Evolutionary conservation across 305 asterid genomes (phyloP).

Genomic region (Plantago coronopus): DNA sequence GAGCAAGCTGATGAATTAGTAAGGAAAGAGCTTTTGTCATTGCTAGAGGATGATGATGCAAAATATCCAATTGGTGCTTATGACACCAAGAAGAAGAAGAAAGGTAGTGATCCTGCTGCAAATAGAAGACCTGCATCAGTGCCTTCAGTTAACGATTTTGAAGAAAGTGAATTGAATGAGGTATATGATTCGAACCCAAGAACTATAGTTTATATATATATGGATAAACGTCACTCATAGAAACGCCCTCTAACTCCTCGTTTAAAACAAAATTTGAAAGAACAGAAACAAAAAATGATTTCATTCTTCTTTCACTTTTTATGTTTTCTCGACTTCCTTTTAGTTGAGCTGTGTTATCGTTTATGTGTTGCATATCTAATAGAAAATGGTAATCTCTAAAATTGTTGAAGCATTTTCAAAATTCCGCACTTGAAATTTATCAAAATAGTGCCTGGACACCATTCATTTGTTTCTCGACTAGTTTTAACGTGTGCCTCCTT

Average conservation of each 20-base stretch:
- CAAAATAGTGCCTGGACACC: neutral
- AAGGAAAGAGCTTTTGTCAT: slow-evolving; percentile 72
- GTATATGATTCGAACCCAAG: slow-evolving; percentile 30
- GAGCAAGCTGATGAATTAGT: slow-evolving; percentile 97
- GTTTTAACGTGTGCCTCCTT: neutral
- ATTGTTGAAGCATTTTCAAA: neutral
- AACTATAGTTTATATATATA: neutral
- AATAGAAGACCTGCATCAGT: slow-evolving; percentile 42
- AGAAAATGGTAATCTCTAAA: neutral
- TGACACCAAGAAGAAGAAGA: slow-evolving; percentile 73
- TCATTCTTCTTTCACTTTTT: no score
- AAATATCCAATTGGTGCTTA: slow-evolving; percentile 83
- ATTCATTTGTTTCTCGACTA: neutral
- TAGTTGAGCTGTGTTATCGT: no score
- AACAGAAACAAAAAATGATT: neutral
- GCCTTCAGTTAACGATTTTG: slow-evolving; percentile 75
- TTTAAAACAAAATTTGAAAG: no score
- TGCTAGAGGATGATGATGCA: slow-evolving; percentile 86
- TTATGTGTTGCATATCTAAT: neutral
- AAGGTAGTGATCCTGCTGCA: slow-evolving; percentile 51
- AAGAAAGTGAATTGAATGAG: slow-evolving; percentile 77
- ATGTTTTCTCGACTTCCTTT: no score
- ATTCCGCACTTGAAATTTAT: no score
- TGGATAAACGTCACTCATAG: no score
- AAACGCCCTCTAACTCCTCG: no score